Conservation (phyloP, 2,329 filamentous ascomycete species). For the Penicillium vulpinum region DNA sequence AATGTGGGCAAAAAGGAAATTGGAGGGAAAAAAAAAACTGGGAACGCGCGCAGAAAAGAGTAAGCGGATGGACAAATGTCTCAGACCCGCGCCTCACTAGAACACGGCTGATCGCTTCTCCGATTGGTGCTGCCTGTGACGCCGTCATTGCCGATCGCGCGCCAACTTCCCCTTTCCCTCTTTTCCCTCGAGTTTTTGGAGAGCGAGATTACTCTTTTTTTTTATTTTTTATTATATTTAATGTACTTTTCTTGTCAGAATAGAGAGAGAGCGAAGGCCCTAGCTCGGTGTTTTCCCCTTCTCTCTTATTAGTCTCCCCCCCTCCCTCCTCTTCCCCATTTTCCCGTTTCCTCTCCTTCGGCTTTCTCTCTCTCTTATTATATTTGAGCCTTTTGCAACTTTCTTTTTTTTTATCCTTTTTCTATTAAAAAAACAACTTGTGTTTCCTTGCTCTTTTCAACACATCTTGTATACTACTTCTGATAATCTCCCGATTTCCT, state of each 20-base stretch:
- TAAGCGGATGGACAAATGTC: constrained; percentile 16
- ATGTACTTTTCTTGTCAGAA: constrained; percentile 5
- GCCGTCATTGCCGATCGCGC: constrained; percentile 42
- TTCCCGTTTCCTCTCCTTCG: constrained; percentile 8
- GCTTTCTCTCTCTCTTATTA: constrained; percentile 13
- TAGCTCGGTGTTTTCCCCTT: constrained; percentile 13
- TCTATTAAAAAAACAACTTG: neutral
- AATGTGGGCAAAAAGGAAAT: constrained; percentile 3
- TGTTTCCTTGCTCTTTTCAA: neutral
- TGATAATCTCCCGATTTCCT: constrained; percentile 7
- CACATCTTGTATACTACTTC: constrained; percentile 4
- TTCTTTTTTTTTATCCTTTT: neutral
- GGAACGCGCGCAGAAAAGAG: constrained; percentile 5
- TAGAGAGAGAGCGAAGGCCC: neutral
- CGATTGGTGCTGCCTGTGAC: constrained; percentile 27
- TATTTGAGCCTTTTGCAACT: neutral
- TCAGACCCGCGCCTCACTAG: constrained; percentile 31
- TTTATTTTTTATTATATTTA: neutral
- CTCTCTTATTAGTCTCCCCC: constrained; percentile 16
- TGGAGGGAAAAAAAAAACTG: neutral
- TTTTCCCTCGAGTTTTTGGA: neutral
- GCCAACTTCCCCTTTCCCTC: constrained; percentile 31
- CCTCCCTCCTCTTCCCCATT: constrained; percentile 5
- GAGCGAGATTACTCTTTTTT: neutral
- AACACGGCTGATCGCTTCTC: constrained; percentile 20